phyloP scores from a whole-genome alignment of 805 yeast species.

The Saccharomycopsis fibuligera region DNA sequence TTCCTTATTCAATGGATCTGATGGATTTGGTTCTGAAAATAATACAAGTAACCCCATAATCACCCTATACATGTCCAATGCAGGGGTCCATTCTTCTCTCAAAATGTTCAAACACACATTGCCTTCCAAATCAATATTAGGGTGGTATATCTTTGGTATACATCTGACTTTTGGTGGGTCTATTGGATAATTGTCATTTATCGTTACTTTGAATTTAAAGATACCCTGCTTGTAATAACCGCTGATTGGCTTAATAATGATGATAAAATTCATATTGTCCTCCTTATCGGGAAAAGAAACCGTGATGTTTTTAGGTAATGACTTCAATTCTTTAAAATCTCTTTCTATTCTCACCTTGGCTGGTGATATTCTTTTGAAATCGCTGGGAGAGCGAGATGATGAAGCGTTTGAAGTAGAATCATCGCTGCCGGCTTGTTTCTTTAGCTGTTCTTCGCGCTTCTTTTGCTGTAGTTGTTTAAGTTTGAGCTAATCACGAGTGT shows the following conservation, averaged over 20 bases:
- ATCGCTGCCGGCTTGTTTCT: too few species aligned
- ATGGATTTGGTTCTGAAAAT: constrained; percentile 84
- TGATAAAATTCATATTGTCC: constrained; percentile 53
- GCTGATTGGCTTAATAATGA: constrained; percentile 57
- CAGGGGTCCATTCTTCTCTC: constrained; percentile 96
- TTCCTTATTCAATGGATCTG: constrained; percentile 88
- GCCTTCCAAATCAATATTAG: constrained; percentile 86
- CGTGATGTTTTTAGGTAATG: constrained; percentile 53
- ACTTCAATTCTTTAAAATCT: constrained; percentile 57
- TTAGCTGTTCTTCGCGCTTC: constrained; percentile 11
- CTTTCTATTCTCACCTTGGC: constrained; percentile 75
- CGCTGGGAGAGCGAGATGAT: neutral
- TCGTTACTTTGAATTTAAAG: constrained; percentile 61
- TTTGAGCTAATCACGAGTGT: constrained; percentile 5
- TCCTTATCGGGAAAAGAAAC: constrained; percentile 40
- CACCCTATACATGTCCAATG: constrained; percentile 71
- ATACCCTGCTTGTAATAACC: constrained; percentile 66
- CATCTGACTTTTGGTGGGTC: constrained; percentile 86
- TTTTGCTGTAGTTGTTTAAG: constrained; percentile 9
- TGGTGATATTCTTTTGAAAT: constrained; percentile 31
- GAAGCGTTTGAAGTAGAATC: neutral
- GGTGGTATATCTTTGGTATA: constrained; percentile 73
- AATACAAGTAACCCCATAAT: constrained; percentile 80
- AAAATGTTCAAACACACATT: constrained; percentile 87
- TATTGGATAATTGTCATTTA: constrained; percentile 77